Percentiles rank a stretch among this genome's conserved stretches.
Conservation (phyloP, 1,284 basidiomycete genomes). For the Fereydounia khargensis region DNA sequence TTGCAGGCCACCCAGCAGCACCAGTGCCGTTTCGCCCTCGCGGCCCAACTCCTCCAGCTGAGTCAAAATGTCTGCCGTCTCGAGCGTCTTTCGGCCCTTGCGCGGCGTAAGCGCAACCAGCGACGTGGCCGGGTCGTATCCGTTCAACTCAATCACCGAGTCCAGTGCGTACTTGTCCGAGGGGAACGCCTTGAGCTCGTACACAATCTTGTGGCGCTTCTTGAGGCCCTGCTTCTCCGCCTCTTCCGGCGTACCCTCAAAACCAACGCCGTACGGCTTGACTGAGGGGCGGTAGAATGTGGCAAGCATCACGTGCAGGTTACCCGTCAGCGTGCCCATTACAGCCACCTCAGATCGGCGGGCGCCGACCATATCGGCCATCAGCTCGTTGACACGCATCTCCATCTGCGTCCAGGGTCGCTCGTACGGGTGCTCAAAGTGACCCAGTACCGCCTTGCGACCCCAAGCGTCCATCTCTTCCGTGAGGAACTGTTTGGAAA, state of each 20-base stretch:
- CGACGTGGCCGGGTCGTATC: conserved; percentile 71
- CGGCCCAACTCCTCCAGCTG: conserved; percentile 63
- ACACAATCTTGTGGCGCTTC: conserved; percentile 81
- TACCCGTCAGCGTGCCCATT: conserved; percentile 89
- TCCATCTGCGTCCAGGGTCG: conserved; percentile 82
- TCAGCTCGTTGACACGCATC: conserved; percentile 70
- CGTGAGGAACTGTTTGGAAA: conserved; percentile 70
- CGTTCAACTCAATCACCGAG: conserved; percentile 78
- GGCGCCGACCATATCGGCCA: conserved; percentile 83
- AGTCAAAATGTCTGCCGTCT: conserved; percentile 83
- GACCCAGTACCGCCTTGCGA: conserved; percentile 75
- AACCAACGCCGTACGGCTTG: conserved; percentile 25
- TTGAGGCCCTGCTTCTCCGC: conserved; percentile 20
- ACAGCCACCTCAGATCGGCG: conserved; percentile 83
- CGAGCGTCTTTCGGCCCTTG: conserved; percentile 78
- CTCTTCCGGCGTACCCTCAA: conserved; percentile 14
- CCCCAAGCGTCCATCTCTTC: conserved; percentile 88
- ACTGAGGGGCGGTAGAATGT: conserved; percentile 86
- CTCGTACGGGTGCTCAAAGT: conserved; percentile 80
- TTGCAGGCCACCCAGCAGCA: conserved; percentile 62
- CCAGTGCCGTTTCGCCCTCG: conserved; percentile 45
- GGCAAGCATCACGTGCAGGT: conserved; percentile 89
- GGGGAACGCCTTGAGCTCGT: conserved; percentile 90
- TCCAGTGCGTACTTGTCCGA: conserved; percentile 95
- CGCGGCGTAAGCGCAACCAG: conserved; percentile 79